Conservation (phyloP, 1,139 yeast species). For the Ogataea hybrid region DNA sequence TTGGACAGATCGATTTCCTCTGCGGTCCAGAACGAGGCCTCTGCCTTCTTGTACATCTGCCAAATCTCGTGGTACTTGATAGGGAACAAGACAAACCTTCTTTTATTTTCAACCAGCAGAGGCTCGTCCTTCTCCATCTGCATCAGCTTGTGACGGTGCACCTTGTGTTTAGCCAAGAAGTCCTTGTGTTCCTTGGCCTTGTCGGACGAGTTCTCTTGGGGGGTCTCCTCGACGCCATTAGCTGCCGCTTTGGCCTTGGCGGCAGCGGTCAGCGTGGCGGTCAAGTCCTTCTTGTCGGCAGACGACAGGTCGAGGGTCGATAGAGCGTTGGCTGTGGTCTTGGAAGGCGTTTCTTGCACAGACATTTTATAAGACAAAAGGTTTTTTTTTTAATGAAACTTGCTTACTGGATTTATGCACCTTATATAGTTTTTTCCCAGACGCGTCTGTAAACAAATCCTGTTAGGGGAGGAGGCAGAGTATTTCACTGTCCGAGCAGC, state of each 20-base stretch:
- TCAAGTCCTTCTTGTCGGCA: slow-evolving; percentile 33
- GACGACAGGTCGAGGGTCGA: slow-evolving; percentile 35
- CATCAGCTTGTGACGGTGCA: slow-evolving; percentile 70
- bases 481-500: background rate
- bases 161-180: slow-evolving; percentile 59
- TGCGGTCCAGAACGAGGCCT: slow-evolving; percentile 99
- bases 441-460: slow-evolving; percentile 14
- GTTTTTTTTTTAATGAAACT: too few relatives aligned
- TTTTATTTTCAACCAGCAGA: slow-evolving; percentile 76
- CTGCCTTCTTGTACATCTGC: slow-evolving; percentile 99
- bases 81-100: slow-evolving; percentile 94
- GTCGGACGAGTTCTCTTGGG: slow-evolving; percentile 6
- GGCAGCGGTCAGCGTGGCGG: slow-evolving; percentile 30
- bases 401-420: slow-evolving; percentile 2
- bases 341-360: too few relatives aligned
- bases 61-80: slow-evolving; percentile 97
- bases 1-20: slow-evolving; percentile 97
- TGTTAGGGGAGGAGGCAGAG: background rate
- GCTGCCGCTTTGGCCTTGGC: slow-evolving; percentile 30
- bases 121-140: slow-evolving; percentile 88
- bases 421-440: slow-evolving; percentile 9
- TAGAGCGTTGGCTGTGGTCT: too few relatives aligned
- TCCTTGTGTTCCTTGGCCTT: slow-evolving; percentile 40
- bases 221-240: slow-evolving; percentile 15
- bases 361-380: too few relatives aligned